Percentiles rank a stretch among this genome's conserved stretches.
Evolutionary conservation across 331 rosid species (phyloP).

Genomic region (Erythrophleum ivorense): DNA sequence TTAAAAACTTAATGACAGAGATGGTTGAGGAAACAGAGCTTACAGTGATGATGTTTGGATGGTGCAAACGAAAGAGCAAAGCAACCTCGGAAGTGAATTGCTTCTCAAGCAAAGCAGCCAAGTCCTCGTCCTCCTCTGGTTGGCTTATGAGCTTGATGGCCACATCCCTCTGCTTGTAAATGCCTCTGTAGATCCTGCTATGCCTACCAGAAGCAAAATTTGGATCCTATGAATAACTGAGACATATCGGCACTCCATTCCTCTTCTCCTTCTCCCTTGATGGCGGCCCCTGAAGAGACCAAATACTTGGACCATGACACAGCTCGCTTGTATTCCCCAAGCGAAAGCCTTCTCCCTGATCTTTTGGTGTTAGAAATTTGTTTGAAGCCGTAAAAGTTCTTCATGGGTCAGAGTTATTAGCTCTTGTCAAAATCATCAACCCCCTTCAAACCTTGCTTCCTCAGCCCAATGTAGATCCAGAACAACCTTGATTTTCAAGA

Average conservation of each 20-base stretch:
- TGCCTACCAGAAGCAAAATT: constrained; percentile 93
- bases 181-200: constrained; percentile 92
- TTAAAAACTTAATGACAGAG: not conserved
- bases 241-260: constrained; percentile 99
- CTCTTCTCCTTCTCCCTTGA: constrained; percentile 85
- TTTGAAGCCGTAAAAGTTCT: constrained; percentile 67
- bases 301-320: constrained; percentile 96
- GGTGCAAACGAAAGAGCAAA: constrained; percentile 69
- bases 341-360: constrained; percentile 63
- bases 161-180: constrained; percentile 81
- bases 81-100: constrained; percentile 94
- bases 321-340: constrained; percentile 87
- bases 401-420: constrained; percentile 49
- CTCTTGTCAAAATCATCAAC: constrained; percentile 52
- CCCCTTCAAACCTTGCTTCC: not conserved
- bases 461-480: constrained; percentile 43
- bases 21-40: constrained; percentile 38
- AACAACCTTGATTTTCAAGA: constrained; percentile 13
- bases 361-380: constrained; percentile 59
- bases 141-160: constrained; percentile 94
- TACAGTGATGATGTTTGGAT: constrained; percentile 93
- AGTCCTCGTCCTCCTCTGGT: constrained; percentile 81
- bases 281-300: constrained; percentile 87
- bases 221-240: constrained; percentile 75
- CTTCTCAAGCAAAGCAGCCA: constrained; percentile 76